phyloP scores from a whole-genome alignment of 371 early-diverging fungal species.

The Dichotomocladium elegans region DNA sequence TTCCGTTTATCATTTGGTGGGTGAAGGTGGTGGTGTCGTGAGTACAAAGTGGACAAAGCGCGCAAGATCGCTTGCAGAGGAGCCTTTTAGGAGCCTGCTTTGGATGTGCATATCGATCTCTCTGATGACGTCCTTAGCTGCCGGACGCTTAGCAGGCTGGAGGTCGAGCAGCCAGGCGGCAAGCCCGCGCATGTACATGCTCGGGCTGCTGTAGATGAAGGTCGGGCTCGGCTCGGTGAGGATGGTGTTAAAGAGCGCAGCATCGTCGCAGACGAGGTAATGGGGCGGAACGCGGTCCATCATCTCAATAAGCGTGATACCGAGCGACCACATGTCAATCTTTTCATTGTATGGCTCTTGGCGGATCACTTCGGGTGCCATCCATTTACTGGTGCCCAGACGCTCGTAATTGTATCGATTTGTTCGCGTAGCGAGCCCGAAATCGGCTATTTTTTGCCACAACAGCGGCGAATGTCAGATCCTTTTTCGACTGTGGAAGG shows the following conservation, averaged over 20 bases:
- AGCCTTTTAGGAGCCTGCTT: slow-evolving; percentile 29
- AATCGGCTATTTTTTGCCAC: slow-evolving; percentile 48
- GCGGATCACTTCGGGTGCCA: slow-evolving; percentile 53
- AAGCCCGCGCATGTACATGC: slow-evolving; percentile 46
- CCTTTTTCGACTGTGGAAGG: no score
- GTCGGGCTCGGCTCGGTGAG: slow-evolving; percentile 42
- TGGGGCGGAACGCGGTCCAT: slow-evolving; percentile 53
- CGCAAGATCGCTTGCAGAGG: slow-evolving; percentile 27
- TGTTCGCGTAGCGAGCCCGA: slow-evolving; percentile 43
- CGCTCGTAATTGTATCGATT: slow-evolving; percentile 36
- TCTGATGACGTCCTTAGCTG: slow-evolving; percentile 31
- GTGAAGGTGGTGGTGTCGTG: slow-evolving; percentile 9
- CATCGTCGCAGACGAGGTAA: slow-evolving; percentile 35
- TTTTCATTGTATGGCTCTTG: slow-evolving; percentile 44
- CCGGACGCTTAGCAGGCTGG: slow-evolving; percentile 33
- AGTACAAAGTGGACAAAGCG: slow-evolving; percentile 41
- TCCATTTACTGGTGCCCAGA: slow-evolving; percentile 58
- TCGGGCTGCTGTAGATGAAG: slow-evolving; percentile 41
- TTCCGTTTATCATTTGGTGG: background rate
- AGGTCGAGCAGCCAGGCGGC: slow-evolving; percentile 47
- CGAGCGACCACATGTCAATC: slow-evolving; percentile 53
- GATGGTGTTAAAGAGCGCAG: slow-evolving; percentile 39
- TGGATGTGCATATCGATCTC: slow-evolving; percentile 46
- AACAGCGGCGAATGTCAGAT: no score
- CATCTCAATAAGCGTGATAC: slow-evolving; percentile 51